Evolutionary conservation across 148 eudicot species (phyloP), one percentile per base, ranked within the genome.

Genomic region (Polygonum aviculare): DNA sequence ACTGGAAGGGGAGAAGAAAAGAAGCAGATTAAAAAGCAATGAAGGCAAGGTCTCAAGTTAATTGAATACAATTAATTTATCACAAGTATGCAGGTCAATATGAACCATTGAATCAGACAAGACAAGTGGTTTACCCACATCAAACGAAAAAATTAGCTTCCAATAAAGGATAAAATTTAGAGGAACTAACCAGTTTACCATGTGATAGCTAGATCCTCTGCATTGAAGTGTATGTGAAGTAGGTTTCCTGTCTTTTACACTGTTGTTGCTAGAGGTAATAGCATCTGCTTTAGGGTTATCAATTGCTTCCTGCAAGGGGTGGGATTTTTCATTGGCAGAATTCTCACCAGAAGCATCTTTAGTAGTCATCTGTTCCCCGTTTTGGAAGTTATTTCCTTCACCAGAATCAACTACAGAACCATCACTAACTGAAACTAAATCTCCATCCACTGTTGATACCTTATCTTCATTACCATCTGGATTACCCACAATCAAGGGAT

Each of bases 111-210:
- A 31, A 62, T 36, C 72, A 38, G 14, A 38, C 44, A 67, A 62
- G 72, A 67, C 72, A 35, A 67, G 44, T 38, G 16, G 21, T 33
- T 33, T 35, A 38, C 40, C 40, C 18, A 63, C 35, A 63, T 4
- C 1, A 63, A 63, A 63, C 14, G 44, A 15, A 67, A 67, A 36
- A 16, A 3, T 15, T 2, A 36, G 1, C 44, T 35, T 1, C 54
- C 51, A n/a, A 5, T 19, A 22, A 19, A 21, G 26, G 18, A 35
- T 3, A 12, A 67, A 12, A 11, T 7, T 45, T 21, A 62, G 41
- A 7, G 50, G 54, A 75, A 83, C 93, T 83, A 80, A 96, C 99
- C 98, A 89, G 88, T 96, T 96, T 82, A 93, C 99, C 98, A 93
- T 96, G 90, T 93, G 99, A 85, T 96, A 96, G 40, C 86, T 86